A percentile compares a stretch with the other conserved stretches of the same genome.
Conservation (phyloP, 352 stramenopile species). For the Phytophthora sp. region DNA sequence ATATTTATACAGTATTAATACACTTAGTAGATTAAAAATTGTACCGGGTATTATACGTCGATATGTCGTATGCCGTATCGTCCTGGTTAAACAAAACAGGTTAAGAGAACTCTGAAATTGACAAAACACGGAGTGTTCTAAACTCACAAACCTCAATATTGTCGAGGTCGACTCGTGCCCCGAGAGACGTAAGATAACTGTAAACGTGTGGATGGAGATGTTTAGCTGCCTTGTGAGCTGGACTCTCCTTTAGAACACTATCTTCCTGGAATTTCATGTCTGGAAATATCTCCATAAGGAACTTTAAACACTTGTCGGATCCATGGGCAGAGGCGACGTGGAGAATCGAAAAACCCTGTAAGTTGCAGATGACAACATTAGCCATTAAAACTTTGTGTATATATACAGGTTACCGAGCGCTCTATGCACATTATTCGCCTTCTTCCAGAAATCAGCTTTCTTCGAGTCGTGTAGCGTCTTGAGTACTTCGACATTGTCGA, state of each 20-base stretch:
- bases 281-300: slow-evolving; percentile 47
- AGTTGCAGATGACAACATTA: neutral
- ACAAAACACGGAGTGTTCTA: neutral
- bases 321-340: slow-evolving; percentile 60
- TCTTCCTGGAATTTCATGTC: slow-evolving; percentile 48
- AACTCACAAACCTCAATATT: slow-evolving; percentile 55
- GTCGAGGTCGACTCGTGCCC: slow-evolving; percentile 54
- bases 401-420: neutral
- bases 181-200: slow-evolving; percentile 36
- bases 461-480: slow-evolving; percentile 42
- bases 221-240: slow-evolving; percentile 68
- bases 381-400: too few relatives aligned
- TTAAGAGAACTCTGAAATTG: neutral
- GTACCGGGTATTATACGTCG: slow-evolving; percentile 38
- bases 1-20: slow-evolving; percentile 24
- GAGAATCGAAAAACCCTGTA: slow-evolving; percentile 59
- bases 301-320: slow-evolving; percentile 54
- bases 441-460: slow-evolving; percentile 55
- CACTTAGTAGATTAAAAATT: slow-evolving; percentile 33
- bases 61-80: slow-evolving; percentile 43
- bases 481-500: slow-evolving; percentile 65
- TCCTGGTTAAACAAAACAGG: slow-evolving; percentile 25
- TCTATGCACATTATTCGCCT: slow-evolving; percentile 51
- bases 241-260: slow-evolving; percentile 52
- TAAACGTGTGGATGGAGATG: slow-evolving; percentile 54